Evolutionary conservation across 164 flowering plant species (phyloP).

Genomic region (Stephania japonica): DNA sequence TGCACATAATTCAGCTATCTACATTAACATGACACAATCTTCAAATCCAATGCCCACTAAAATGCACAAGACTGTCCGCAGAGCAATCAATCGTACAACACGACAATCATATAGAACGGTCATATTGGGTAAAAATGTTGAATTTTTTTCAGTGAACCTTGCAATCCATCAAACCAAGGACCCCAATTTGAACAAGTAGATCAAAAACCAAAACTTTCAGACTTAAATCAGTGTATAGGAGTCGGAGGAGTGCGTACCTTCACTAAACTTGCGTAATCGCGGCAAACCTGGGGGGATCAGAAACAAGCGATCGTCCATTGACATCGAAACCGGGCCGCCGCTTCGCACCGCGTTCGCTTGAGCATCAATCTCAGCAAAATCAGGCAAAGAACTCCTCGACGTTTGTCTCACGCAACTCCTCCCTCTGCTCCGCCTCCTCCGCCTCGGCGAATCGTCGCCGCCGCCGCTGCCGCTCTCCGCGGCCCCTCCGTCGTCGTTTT

Average conservation of each 20-base stretch:
- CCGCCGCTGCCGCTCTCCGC: constrained; percentile 2
- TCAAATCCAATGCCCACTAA: too few species aligned
- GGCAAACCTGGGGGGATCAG: constrained; percentile 82
- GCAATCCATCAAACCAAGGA: too few species aligned
- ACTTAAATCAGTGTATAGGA: too few species aligned
- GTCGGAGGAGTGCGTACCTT: constrained; percentile 41
- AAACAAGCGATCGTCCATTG: constrained; percentile 26
- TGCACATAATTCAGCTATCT: too few species aligned
- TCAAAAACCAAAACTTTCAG: neutral
- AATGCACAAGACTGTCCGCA: too few species aligned
- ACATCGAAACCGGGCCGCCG: constrained; percentile 24
- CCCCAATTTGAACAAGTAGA: neutral
- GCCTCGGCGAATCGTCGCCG: constrained; percentile 13
- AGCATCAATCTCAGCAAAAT: constrained; percentile 29
- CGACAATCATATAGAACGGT: too few species aligned
- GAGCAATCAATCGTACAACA: too few species aligned
- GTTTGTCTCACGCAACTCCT: constrained; percentile 27
- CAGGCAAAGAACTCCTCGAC: constrained; percentile 32
- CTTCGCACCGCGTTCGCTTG: constrained; percentile 39
- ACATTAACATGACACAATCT: too few species aligned
- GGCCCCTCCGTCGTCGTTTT: constrained; percentile 29
- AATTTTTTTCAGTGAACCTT: too few species aligned
- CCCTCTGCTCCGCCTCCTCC: constrained; percentile 37
- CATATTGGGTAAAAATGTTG: too few species aligned
- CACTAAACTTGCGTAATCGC: constrained; percentile 56